Percentiles rank a stretch among this genome's conserved stretches.
These are phyloP conservation scores for Nakataea oryzae DNA, from an alignment of 2,329 filamentous ascomycete genomes.

Conservation along the genomic window DNA sequence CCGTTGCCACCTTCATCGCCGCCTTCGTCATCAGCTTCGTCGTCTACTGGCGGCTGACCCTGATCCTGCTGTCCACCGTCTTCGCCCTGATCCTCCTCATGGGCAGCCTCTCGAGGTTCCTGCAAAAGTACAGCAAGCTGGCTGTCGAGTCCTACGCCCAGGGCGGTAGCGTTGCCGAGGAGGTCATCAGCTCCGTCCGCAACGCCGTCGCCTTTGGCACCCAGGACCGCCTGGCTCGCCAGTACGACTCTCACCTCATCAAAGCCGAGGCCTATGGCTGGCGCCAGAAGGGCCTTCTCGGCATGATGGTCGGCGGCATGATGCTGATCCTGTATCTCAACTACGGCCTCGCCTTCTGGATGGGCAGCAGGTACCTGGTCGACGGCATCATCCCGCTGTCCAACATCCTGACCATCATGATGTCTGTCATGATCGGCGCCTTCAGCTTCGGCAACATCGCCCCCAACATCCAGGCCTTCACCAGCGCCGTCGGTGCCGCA, in stretches of 20 bases:
- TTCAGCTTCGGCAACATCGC: slow-evolving; percentile 83
- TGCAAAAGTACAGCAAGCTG: slow-evolving; percentile 71
- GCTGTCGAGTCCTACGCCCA: slow-evolving; percentile 71
- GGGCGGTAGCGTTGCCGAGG: slow-evolving; percentile 83
- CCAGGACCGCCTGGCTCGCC: slow-evolving; percentile 77
- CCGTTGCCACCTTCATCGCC: slow-evolving; percentile 72
- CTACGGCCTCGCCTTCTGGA: slow-evolving; percentile 83
- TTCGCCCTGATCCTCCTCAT: slow-evolving; percentile 70
- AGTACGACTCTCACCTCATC: slow-evolving; percentile 69
- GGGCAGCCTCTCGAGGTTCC: slow-evolving; percentile 61
- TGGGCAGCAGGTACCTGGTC: slow-evolving; percentile 67
- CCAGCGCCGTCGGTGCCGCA: slow-evolving; percentile 70
- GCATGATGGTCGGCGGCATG: slow-evolving; percentile 72
- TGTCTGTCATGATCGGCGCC: slow-evolving; percentile 87
- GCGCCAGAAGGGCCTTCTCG: slow-evolving; percentile 62
- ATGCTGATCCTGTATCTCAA: slow-evolving; percentile 79
- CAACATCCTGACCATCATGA: slow-evolving; percentile 71
- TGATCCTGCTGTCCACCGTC: slow-evolving; percentile 77
- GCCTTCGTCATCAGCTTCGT: slow-evolving; percentile 87
- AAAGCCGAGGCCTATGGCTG: slow-evolving; percentile 67
- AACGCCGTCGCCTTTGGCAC: slow-evolving; percentile 91
- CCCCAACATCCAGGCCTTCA: slow-evolving; percentile 80
- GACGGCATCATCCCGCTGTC: slow-evolving; percentile 54
- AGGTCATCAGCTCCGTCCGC: slow-evolving; percentile 86
- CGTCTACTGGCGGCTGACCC: slow-evolving; percentile 84